Percentiles rank a stretch among this genome's conserved stretches.
These are phyloP conservation scores for Leptodermis oblonga DNA, from an alignment of 257 asterid species.

Conservation along the genomic window DNA sequence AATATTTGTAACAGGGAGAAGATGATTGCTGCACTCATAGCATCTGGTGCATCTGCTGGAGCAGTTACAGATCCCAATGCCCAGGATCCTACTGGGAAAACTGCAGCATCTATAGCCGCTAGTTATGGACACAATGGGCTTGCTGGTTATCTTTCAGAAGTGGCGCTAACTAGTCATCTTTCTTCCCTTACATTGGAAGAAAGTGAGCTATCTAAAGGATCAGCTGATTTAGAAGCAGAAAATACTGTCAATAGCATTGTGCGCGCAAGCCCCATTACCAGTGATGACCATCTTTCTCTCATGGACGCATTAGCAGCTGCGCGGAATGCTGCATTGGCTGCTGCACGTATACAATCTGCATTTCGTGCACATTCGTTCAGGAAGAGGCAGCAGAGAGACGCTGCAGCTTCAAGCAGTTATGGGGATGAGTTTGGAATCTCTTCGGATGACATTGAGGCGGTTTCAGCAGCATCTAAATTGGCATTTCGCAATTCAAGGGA, in stretches of 20 bases:
- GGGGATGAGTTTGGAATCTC: conserved; percentile 49
- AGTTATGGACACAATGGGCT: conserved; percentile 75
- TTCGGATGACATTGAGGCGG: conserved; percentile 41
- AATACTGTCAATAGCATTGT: conserved; percentile 50
- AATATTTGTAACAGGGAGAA: conserved; percentile 62
- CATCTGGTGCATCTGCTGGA: conserved; percentile 90
- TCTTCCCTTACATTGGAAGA: conserved; percentile 70
- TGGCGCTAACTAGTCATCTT: conserved; percentile 78
- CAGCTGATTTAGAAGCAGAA: conserved; percentile 84
- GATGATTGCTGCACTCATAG: conserved; percentile 92
- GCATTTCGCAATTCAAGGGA: conserved; percentile 62
- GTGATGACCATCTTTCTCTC: conserved; percentile 65
- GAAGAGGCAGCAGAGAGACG: conserved; percentile 61
- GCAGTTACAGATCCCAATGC: conserved; percentile 90
- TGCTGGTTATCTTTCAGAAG: conserved; percentile 94
- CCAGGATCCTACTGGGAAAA: conserved; percentile 71
- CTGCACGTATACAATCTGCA: conserved; percentile 95
- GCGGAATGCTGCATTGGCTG: conserved; percentile 85
- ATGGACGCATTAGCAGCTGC: conserved; percentile 75
- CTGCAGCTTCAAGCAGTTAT: conserved; percentile 21
- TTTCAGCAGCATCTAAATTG: conserved; percentile 63
- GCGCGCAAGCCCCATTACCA: conserved; percentile 25
- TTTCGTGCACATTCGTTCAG: conserved; percentile 94
- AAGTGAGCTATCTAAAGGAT: conserved; percentile 74
- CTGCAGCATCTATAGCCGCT: conserved; percentile 81